Percentiles rank a stretch among this genome's conserved stretches.
These are phyloP conservation scores for Chaetoceros muelleri DNA, from an alignment of 108 stramenopile genomes.

Conservation along the genomic window DNA sequence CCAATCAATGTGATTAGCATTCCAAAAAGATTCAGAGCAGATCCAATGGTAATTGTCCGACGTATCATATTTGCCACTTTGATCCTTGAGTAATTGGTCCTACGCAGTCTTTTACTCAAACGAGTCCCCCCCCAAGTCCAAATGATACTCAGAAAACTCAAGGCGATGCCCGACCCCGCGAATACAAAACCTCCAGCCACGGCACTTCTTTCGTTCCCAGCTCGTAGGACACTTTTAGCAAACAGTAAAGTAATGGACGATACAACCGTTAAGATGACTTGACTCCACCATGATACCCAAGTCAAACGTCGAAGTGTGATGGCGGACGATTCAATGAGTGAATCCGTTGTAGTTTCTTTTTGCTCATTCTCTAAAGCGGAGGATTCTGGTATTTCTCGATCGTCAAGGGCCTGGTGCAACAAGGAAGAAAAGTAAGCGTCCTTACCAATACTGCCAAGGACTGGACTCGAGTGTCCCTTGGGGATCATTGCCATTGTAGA, in stretches of 20 bases:
- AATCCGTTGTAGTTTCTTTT: too few species aligned
- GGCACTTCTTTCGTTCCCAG: conserved; percentile 6
- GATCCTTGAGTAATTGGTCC: conserved; percentile 27
- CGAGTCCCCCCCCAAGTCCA: conserved; percentile 83
- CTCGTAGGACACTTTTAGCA: conserved; percentile 47
- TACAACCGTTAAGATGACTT: conserved; percentile 70
- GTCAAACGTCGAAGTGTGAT: conserved; percentile 29
- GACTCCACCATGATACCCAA: conserved; percentile 85
- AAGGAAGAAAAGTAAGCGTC: too few species aligned
- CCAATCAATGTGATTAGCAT: conserved; percentile 72
- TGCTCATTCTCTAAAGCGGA: too few species aligned
- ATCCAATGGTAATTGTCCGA: conserved; percentile 54
- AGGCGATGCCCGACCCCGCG: conserved; percentile 41
- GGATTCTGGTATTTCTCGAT: too few species aligned
- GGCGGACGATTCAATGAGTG: too few species aligned
- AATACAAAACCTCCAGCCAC: conserved; percentile 31
- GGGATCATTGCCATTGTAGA: too few species aligned
- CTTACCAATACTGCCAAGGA: too few species aligned
- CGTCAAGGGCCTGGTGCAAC: too few species aligned
- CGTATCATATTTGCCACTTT: conserved; percentile 64
- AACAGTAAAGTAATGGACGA: conserved; percentile 65
- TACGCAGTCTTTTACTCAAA: conserved; percentile 43
- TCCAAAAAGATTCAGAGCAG: conserved; percentile 68
- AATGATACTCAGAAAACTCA: conserved; percentile 40
- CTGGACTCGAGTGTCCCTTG: too few species aligned